These are phyloP conservation scores for Cucumis cinereus DNA, from an alignment of 306 rosid genomes.

Conservation along the genomic window DNA sequence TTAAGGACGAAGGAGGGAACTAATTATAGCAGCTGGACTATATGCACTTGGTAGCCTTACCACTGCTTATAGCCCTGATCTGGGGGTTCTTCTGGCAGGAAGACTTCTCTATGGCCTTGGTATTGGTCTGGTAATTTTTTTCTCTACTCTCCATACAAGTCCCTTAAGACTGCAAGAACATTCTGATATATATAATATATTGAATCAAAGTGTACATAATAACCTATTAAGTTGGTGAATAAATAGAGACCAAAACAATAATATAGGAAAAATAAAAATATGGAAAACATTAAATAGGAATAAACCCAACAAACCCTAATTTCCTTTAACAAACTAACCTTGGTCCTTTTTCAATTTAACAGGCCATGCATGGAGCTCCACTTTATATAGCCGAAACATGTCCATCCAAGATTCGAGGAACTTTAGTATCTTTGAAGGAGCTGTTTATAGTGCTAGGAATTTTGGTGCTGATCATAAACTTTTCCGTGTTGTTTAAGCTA, in stretches of 20 bases:
- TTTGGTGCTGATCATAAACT: constrained; percentile 40
- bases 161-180: background rate
- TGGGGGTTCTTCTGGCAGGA: constrained; percentile 63
- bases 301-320: too few species aligned
- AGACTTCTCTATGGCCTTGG: constrained; percentile 87
- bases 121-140: constrained; percentile 74
- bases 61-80: constrained; percentile 67
- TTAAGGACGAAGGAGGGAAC: constrained; percentile 77
- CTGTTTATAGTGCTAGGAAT: constrained; percentile 94
- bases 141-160: background rate
- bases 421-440: constrained; percentile 85
- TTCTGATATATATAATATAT: background rate
- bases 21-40: constrained; percentile 49
- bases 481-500: constrained; percentile 3
- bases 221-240: too few species aligned
- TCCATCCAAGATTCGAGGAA: constrained; percentile 90
- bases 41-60: constrained; percentile 52
- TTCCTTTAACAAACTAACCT: background rate
- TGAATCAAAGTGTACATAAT: too few species aligned
- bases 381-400: constrained; percentile 93
- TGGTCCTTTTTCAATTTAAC: constrained; percentile 19
- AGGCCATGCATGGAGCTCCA: constrained; percentile 99
- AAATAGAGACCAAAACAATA: too few species aligned
- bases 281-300: too few species aligned
- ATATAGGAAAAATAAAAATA: too few species aligned